Evolutionary conservation across 306 rosid species (phyloP).

Genomic region (Herpetospermum pedunculosum): DNA sequence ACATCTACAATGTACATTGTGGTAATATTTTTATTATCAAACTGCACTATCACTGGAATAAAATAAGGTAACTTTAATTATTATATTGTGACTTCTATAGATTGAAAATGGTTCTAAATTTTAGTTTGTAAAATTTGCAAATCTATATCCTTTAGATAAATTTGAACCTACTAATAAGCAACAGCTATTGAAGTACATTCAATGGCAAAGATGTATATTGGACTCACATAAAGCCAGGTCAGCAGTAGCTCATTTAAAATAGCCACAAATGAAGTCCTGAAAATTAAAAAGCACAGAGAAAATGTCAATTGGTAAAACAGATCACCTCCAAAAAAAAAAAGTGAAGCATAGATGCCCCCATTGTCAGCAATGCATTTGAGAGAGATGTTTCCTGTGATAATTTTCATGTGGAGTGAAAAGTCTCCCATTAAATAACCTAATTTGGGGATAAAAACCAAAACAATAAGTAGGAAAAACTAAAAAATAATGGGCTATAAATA

Average conservation of each 20-base stretch:
- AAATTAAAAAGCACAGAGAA: background rate
- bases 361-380: background rate
- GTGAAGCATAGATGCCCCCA: background rate
- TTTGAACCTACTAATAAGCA: background rate
- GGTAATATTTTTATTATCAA: background rate
- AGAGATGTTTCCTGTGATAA: background rate
- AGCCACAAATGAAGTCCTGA: slow-evolving; percentile 8
- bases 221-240: background rate
- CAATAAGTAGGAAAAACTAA: background rate
- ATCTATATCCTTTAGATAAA: background rate
- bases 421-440: background rate
- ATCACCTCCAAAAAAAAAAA: background rate
- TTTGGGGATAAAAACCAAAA: background rate
- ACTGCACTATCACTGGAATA: background rate
- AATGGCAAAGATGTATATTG: background rate
- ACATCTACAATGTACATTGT: background rate
- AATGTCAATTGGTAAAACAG: background rate
- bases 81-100: background rate
- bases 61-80: background rate
- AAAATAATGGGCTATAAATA: background rate
- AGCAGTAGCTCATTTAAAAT: background rate
- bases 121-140: background rate
- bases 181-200: background rate
- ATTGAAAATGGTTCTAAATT: background rate
- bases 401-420: background rate